Conservation (phyloP, 2,329 filamentous ascomycete species). For the Colletotrichum lupini region DNA sequence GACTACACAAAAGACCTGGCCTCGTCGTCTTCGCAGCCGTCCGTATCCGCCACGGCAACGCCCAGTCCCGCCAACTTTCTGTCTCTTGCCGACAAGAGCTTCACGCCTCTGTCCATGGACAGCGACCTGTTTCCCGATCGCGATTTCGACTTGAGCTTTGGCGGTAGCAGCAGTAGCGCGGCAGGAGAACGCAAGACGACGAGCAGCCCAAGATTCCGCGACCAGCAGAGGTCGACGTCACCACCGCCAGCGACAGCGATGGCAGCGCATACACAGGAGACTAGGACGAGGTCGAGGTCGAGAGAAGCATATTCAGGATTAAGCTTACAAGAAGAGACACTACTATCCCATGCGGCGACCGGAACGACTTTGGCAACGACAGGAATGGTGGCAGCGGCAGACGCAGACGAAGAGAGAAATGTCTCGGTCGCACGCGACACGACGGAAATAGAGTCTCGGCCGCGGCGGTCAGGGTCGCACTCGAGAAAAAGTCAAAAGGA, state of each 20-base stretch:
- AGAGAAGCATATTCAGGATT: neutral
- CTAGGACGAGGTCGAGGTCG: neutral
- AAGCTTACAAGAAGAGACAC: neutral
- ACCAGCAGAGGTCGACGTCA: neutral
- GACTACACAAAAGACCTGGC: constrained; percentile 25
- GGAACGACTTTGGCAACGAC: neutral
- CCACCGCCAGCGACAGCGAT: neutral
- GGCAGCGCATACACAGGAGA: neutral
- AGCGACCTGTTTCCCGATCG: constrained; percentile 37
- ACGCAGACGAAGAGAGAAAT: constrained; percentile 13
- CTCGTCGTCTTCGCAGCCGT: constrained; percentile 24
- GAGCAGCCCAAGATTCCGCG: constrained; percentile 1
- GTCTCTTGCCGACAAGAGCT: constrained; percentile 40
- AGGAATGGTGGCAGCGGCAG: neutral
- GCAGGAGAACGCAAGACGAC: constrained; percentile 1
- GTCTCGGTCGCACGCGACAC: constrained; percentile 31
- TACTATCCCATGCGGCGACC: neutral
- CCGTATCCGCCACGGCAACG: constrained; percentile 37
- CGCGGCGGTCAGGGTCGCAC: neutral
- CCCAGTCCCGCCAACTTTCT: constrained; percentile 36
- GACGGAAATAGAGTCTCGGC: neutral
- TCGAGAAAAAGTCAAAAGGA: neutral
- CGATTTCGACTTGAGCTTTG: neutral
- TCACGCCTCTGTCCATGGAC: constrained; percentile 46
- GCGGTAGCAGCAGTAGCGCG: neutral